Evolutionary conservation across 148 eudicot species (phyloP), one percentile per base, ranked within the genome.

Genomic region (Arctostaphylos glauca): DNA sequence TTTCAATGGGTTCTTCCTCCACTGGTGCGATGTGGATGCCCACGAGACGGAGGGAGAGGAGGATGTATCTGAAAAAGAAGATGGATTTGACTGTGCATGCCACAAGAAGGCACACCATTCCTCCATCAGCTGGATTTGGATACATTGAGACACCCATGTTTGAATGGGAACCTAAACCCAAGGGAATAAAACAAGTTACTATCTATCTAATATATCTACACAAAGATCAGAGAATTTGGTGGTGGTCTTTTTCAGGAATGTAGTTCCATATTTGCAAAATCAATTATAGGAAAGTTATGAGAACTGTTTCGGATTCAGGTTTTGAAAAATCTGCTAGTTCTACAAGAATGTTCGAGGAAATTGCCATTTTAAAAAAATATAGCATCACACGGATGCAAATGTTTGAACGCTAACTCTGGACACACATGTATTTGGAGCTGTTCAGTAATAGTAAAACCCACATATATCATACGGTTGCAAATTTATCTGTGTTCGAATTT

Each of bases 61-160:
- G 66, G 19, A 89, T 82, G 81, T 84, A 83, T 59, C 84, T 88
- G 67, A 91, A 49, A 44, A 83, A 81, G 21, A 86, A 83, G 72
- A 89, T 86, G 38, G 90, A 84, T 21, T 84, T 87, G 10, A 84
- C 90, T 1, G 89, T 84, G 88, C 87, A 88, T 10, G 87, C 87
- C 44, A 89, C 78, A 74, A 89, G 88, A 5, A 91, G 76, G 21
- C 89, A 79, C 4, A 91, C 78, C 14, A 91, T 83, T 50, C 93
- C 91, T 55, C 19, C 59, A 9, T 89, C 91, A 19, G 91, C 81
- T 73, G 90, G 88, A 73, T 82, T 85, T 31, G 87, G 87, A 76
- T 85, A 87, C 14, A 85, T 80, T 2, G 90, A 87, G 60, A 91
- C 86, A 70, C 91, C 93, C 93, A 91, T 91, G 44, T 72, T 82